A percentile compares a stretch with the other conserved stretches of the same genome.
These are phyloP conservation scores for Ogataea pignaliae DNA, from an alignment of 805 yeast species.

Conservation along the genomic window DNA sequence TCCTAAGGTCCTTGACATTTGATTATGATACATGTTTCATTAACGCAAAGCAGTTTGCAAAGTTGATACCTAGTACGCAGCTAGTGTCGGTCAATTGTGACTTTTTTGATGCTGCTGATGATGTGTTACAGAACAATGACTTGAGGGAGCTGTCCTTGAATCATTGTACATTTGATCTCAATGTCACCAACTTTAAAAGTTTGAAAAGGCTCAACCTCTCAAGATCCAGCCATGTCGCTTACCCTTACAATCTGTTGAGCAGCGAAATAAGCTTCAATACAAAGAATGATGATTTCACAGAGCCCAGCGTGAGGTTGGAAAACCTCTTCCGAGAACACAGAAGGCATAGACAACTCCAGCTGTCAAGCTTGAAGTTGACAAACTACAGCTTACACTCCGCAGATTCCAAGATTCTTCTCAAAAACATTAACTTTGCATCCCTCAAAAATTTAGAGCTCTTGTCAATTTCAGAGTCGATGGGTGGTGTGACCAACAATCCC, in stretches of 20 bases:
- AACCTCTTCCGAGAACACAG: not conserved
- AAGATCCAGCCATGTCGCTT: constrained; percentile 4
- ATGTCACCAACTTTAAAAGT: constrained; percentile 5
- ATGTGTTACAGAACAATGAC: not conserved
- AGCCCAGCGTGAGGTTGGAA: constrained; percentile 3
- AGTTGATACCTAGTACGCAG: constrained; percentile 3
- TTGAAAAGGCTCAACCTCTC: constrained; percentile 11
- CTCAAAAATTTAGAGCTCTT: constrained; percentile 15
- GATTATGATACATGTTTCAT: constrained; percentile 19
- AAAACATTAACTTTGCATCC: constrained; percentile 11
- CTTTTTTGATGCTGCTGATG: constrained; percentile 2
- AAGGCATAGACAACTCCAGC: constrained; percentile 2
- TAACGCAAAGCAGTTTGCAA: constrained; percentile 9
- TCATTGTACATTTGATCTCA: constrained; percentile 1
- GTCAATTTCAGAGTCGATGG: constrained; percentile 15
- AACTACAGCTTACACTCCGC: constrained; percentile 10
- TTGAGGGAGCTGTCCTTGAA: constrained; percentile 7
- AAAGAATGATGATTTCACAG: constrained; percentile 5
- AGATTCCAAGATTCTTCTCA: constrained; percentile 10
- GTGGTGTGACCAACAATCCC: not conserved
- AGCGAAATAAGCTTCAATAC: constrained; percentile 5
- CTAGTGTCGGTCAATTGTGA: constrained; percentile 14
- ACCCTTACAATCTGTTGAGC: constrained; percentile 11
- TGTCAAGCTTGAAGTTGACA: constrained; percentile 14
- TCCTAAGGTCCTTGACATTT: constrained; percentile 15